These are phyloP conservation scores for Auricularia sp. DNA, from an alignment of 768 basidiomycete genomes.

Conservation along the genomic window DNA sequence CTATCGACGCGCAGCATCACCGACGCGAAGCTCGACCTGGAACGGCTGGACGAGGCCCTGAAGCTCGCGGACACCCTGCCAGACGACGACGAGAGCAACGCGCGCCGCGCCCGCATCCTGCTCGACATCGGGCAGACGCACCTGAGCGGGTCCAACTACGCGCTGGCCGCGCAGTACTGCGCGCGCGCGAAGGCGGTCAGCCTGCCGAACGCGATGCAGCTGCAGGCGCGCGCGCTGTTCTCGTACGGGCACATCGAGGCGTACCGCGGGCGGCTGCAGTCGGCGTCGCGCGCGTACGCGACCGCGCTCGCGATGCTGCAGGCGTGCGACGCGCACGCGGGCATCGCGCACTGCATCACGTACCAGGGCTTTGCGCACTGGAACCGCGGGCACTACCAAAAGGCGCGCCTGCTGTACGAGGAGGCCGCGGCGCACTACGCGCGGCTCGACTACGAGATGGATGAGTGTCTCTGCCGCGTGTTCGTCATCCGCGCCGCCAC, in stretches of 20 bases:
- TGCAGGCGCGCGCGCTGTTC: not conserved
- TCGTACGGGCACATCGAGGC: not conserved
- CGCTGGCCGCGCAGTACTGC: not conserved
- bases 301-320: not conserved
- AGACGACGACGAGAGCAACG: not conserved
- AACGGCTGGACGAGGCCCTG: not conserved
- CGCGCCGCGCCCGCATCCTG: not conserved
- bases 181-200: not conserved
- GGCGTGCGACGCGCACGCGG: not conserved
- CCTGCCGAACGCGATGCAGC: not conserved
- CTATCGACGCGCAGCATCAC: not conserved
- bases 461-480: not conserved
- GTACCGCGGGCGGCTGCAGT: not conserved
- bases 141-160: not conserved
- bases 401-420: not conserved
- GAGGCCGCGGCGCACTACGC: not conserved
- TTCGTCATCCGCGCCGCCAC: not conserved
- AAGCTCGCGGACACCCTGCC: not conserved
- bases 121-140: not conserved
- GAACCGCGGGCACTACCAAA: not conserved
- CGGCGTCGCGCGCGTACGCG: not conserved
- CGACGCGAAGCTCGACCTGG: not conserved
- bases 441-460: not conserved
- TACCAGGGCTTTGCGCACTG: not conserved
- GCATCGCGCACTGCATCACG: not conserved